Evolutionary conservation across 768 basidiomycete species (phyloP).

Genomic region (Leccinellum rugosiceps): DNA sequence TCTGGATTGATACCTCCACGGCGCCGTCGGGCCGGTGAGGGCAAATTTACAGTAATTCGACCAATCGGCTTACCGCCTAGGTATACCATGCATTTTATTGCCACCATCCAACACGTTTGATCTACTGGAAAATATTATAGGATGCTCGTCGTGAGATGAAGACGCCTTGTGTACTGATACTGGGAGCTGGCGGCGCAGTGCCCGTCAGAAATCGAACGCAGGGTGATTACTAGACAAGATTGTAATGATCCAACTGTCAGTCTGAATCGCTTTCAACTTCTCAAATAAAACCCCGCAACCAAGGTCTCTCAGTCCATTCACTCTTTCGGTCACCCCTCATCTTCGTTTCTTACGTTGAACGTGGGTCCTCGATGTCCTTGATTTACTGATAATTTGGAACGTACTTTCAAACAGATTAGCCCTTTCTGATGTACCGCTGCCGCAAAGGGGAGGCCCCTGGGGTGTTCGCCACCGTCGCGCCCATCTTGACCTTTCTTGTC

Average conservation of each 20-base stretch:
- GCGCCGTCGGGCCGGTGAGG: neutral
- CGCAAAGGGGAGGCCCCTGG: neutral
- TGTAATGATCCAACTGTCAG: neutral
- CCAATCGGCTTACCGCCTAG: neutral
- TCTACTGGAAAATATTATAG: neutral
- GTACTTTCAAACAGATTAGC: neutral
- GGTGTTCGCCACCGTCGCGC: conserved; percentile 18
- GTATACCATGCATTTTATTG: neutral
- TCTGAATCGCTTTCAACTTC: neutral
- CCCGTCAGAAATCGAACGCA: conserved; percentile 4
- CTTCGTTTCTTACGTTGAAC: neutral
- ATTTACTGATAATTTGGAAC: neutral
- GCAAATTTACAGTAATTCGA: neutral
- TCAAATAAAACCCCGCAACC: neutral
- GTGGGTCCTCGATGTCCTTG: conserved; percentile 1
- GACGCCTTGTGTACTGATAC: neutral
- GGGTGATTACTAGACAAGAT: neutral
- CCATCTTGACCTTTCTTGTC: conserved; percentile 19
- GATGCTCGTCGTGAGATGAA: neutral
- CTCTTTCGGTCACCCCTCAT: conserved; percentile 12
- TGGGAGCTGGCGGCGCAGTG: neutral
- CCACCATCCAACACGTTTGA: neutral
- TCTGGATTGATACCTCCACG: neutral
- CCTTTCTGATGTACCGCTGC: neutral
- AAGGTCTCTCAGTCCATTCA: neutral